Base-by-base conservation (phyloP, 345 rosid genomes). In the Ceriops zippeliana region DNA sequence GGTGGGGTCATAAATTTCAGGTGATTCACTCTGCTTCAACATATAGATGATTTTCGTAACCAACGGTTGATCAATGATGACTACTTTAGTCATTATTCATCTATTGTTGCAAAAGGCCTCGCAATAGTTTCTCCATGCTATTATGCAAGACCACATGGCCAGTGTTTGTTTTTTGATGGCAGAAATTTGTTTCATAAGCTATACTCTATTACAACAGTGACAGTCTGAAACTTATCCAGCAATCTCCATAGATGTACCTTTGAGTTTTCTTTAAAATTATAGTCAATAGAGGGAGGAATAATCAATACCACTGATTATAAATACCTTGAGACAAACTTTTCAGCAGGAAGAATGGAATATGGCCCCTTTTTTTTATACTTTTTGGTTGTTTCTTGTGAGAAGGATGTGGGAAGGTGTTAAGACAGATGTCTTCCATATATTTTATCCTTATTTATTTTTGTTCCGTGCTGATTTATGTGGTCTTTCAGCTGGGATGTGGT, bases 401-500 rank as follows among this genome's bases (percentile, higher is more conserved):
- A 49, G 56, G 11, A 7, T 31, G 7, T 47, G 32, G 27, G 58
- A 67, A 17, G 31, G 21, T 54, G 49, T 59, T 67, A 38, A 32
- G 47, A 27, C n/a, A 58, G 20, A 34, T 46, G 28, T 17, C n/a
- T 21, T 7, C 32, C 16, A 31, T 17, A 24, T 8, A 20, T 15
- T 66, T 56, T 21, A 21, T 22, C 30, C 26, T 76, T 34, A 63
- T 52, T 67, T 34, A 42, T 71, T 72, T 21, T 60, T 24, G 54
- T 38, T 52, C 58, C 28, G 60, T 16, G 24, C 30, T 75, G 78
- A 75, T 49, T 57, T 57, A 62, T 46, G 38, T 61, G 56, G 20
- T 31, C 67, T 69, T 81, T 63, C 90, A 90, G 97, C 93, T 95
- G 80, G 98, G 99, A 80, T 91, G 99, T 62, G 98, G 97, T 69